These are phyloP conservation scores for Fomitiporia mediterranea DNA, from an alignment of 1,284 basidiomycete species.

Conservation along the genomic window DNA sequence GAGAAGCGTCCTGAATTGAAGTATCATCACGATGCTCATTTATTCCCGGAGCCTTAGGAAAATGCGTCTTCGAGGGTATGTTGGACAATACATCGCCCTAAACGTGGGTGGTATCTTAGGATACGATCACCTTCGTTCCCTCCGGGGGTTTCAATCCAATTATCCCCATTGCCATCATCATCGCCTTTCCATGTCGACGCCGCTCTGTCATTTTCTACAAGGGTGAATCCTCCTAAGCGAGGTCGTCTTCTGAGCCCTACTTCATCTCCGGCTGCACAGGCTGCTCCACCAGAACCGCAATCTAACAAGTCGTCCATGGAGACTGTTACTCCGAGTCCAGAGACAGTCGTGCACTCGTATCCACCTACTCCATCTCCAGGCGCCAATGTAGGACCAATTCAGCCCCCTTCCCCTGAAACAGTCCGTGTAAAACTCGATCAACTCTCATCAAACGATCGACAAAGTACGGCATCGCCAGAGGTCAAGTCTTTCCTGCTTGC, in stretches of 20 bases:
- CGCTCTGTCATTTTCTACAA: conserved; percentile 57
- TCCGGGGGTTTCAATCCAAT: conserved; percentile 56
- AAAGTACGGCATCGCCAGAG: conserved; percentile 25
- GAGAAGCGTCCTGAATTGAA: background rate
- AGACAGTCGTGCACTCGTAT: conserved; percentile 50
- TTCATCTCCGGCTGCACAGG: conserved; percentile 30
- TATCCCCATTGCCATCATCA: conserved; percentile 50
- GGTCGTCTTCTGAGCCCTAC: conserved; percentile 23
- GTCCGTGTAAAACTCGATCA: conserved; percentile 39
- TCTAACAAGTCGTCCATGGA: conserved; percentile 3
- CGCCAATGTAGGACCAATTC: conserved; percentile 29
- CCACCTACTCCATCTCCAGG: conserved; percentile 55
- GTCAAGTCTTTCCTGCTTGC: conserved; percentile 60
- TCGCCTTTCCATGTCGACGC: conserved; percentile 57
- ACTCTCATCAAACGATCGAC: conserved; percentile 21
- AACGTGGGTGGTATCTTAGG: conserved; percentile 76
- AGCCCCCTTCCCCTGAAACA: conserved; percentile 42
- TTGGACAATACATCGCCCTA: conserved; percentile 72
- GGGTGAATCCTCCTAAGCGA: conserved; percentile 40
- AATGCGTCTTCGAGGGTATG: conserved; percentile 56
- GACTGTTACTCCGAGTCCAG: conserved; percentile 5
- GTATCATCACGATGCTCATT: background rate
- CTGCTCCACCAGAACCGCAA: conserved; percentile 12
- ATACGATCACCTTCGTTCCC: conserved; percentile 63
- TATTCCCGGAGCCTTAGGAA: conserved; percentile 39